Conservation (phyloP, 1,284 basidiomycete species). For the Malassezia brasiliensis region DNA sequence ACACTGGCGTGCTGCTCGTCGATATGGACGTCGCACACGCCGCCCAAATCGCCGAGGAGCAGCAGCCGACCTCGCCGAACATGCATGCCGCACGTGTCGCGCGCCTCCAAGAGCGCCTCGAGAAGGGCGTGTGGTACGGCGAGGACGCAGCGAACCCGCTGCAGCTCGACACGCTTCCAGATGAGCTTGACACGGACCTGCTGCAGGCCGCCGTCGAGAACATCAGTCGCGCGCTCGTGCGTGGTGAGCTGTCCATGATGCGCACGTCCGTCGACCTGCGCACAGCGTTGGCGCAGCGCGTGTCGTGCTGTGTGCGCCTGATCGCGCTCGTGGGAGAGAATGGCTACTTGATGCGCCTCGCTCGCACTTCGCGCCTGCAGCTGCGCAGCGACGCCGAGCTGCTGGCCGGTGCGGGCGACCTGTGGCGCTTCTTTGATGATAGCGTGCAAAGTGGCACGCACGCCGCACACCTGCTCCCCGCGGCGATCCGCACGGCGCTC, state of each 20-base stretch:
- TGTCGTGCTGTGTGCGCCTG: constrained; percentile 66
- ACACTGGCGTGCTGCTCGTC: constrained; percentile 33
- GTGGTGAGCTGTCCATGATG: constrained; percentile 20
- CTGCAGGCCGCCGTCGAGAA: constrained; percentile 63
- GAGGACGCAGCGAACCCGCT: constrained; percentile 67
- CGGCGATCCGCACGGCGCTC: constrained; percentile 60
- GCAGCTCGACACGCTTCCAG: constrained; percentile 68
- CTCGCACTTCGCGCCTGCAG: constrained; percentile 64
- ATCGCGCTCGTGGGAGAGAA: constrained; percentile 62
- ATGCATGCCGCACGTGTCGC: constrained; percentile 39
- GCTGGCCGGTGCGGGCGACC: constrained; percentile 65
- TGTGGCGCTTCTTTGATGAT: constrained; percentile 76
- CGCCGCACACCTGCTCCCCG: constrained; percentile 40
- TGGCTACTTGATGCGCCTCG: constrained; percentile 56
- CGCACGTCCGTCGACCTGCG: constrained; percentile 57
- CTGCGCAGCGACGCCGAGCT: constrained; percentile 81
- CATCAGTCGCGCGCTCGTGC: constrained; percentile 57
- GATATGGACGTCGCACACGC: constrained; percentile 24
- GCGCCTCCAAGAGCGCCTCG: constrained; percentile 70
- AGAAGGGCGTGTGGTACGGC: constrained; percentile 75
- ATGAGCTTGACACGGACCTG: constrained; percentile 58
- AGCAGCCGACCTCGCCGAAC: constrained; percentile 15
- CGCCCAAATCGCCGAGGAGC: constrained; percentile 18
- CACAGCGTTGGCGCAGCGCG: constrained; percentile 65
- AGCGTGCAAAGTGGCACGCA: constrained; percentile 11